Conservation (phyloP, 176 grass and related monocot species). For the Chrysopogon serrulatus region DNA sequence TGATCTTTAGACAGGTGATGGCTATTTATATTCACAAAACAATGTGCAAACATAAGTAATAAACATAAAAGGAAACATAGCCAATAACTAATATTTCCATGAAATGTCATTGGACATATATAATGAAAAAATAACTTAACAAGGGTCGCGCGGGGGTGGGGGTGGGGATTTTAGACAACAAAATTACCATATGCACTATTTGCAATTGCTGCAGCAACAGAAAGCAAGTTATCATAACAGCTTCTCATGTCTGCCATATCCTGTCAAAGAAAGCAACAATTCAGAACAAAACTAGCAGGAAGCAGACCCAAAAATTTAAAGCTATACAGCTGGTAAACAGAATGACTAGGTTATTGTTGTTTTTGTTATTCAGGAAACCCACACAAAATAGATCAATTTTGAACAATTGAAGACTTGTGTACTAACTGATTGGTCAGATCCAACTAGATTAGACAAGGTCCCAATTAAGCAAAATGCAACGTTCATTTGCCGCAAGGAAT, state of each 20-base stretch:
- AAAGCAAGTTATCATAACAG: conserved; percentile 84
- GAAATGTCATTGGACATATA: background rate
- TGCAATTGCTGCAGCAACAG: conserved; percentile 84
- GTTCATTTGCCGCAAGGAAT: background rate
- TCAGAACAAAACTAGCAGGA: conserved; percentile 28
- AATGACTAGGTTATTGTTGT: background rate
- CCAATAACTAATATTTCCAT: background rate
- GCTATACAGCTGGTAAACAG: background rate
- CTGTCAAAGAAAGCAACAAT: conserved; percentile 48
- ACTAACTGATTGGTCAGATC: background rate
- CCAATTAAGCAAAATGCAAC: background rate
- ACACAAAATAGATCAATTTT: background rate
- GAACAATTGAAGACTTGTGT: background rate
- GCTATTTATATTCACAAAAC: background rate
- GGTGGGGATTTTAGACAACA: background rate
- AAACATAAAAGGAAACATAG: background rate
- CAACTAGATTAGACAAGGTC: background rate
- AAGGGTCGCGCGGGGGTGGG: background rate
- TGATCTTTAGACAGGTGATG: background rate
- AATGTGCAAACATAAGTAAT: background rate
- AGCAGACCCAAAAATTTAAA: background rate
- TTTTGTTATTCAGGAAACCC: background rate
- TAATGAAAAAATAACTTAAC: background rate
- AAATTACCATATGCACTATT: conserved; percentile 91
- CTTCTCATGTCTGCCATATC: conserved; percentile 93